Evolutionary conservation across 164 flowering plant species (phyloP), one percentile per base, ranked within the genome.

Genomic region (Echeveria elegans): DNA sequence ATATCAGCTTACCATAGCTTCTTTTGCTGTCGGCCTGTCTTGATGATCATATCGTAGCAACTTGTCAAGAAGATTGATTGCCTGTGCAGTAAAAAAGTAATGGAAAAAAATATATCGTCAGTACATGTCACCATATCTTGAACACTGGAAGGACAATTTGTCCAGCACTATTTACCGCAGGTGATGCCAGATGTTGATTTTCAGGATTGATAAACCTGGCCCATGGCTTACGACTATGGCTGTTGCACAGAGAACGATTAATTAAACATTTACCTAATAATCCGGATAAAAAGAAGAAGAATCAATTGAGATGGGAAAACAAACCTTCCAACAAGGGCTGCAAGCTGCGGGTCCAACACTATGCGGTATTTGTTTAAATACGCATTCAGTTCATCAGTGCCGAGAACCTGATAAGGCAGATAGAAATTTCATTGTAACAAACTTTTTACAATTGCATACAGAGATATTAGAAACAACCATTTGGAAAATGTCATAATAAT

Each of bases 301-400:
- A 53, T 14, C 29, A 53, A 53, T 31, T n/a, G 38, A 63, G 9
- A 63, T 16, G 5, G n/a, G 40, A 23, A 6, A 37, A 38, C 64
- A 38, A 75, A 85, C 92, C 96, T 87, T 66, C 92, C 92, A 71
- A 89, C 88, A 69, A 88, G 88, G 50, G 92, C 92, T 68, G 84
- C 90, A 72, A 92, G 92, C 71, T 92, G 90, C 66, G 97, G 92
- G 72, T 89, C 96, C 76, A 91, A 96, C 81, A 87, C 96, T 34
- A 91, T 64, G 37, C 71, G 88, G 70, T 92, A 92, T 72, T 89
- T 89, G 61, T 81, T 80, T 73, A 92, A 70, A 74, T 92, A 92
- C 6, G 89, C 86, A 81, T 85, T 83, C 66, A 92, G 81, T 76
- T 89, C 96, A 77, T 92, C 97, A 16, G 97, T 92, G 28, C 97